Evolutionary conservation across 2,329 filamentous ascomycete genomes (phyloP).

Genomic region (Sarocladiaceae sp.): DNA sequence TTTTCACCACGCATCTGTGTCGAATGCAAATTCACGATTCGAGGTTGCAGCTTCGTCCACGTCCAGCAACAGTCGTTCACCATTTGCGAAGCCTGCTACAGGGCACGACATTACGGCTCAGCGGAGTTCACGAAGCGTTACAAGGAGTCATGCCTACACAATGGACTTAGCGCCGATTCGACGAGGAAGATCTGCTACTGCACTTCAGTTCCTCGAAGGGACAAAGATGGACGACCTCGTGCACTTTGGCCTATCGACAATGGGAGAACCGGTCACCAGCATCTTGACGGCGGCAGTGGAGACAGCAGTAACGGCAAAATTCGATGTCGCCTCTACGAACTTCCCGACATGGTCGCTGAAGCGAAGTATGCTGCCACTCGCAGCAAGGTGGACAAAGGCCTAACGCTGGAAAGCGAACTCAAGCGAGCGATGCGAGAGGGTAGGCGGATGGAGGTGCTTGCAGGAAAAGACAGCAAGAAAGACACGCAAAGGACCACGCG

Average conservation of each 20-base stretch:
- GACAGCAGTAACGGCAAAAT: slow-evolving; percentile 10
- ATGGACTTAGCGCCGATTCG: slow-evolving; percentile 18
- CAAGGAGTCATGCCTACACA: slow-evolving; percentile 25
- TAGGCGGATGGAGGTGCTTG: neutral
- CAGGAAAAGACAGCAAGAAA: neutral
- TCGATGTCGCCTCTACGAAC: slow-evolving; percentile 13
- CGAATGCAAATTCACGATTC: slow-evolving; percentile 13
- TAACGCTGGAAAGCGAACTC: neutral
- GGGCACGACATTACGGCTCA: slow-evolving; percentile 20
- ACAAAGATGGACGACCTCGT: slow-evolving; percentile 13
- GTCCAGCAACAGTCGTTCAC: slow-evolving; percentile 3
- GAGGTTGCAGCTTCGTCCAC: slow-evolving; percentile 21
- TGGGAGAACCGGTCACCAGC: neutral
- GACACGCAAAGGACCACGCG: slow-evolving; percentile 1
- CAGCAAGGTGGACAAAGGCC: slow-evolving; percentile 4
- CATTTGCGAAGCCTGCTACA: slow-evolving; percentile 30
- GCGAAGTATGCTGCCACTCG: slow-evolving; percentile 17
- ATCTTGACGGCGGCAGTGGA: slow-evolving; percentile 8
- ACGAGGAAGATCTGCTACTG: slow-evolving; percentile 22
- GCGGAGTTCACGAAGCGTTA: slow-evolving; percentile 23
- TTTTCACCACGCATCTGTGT: slow-evolving; percentile 17
- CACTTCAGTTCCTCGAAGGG: slow-evolving; percentile 14
- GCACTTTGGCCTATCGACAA: slow-evolving; percentile 15
- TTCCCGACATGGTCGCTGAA: slow-evolving; percentile 17
- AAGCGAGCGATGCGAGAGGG: slow-evolving; percentile 3